These are phyloP conservation scores for Allium sativum DNA, from an alignment of 106 monocot genomes.

Conservation along the genomic window DNA sequence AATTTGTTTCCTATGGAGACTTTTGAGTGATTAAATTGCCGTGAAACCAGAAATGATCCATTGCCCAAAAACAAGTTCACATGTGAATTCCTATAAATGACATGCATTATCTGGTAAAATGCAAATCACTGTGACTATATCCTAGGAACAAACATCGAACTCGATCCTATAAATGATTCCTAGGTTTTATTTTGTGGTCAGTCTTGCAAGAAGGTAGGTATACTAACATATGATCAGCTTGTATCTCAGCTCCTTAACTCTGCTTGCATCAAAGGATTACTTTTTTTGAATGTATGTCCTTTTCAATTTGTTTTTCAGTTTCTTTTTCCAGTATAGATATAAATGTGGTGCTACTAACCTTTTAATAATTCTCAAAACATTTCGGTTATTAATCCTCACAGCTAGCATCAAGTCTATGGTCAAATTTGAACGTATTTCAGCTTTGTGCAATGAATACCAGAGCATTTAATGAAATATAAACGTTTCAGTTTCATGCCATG, in stretches of 20 bases:
- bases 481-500: too few relatives aligned
- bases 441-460: too few relatives aligned
- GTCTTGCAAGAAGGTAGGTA: constrained; percentile 15
- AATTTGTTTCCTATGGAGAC: too few relatives aligned
- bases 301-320: background rate
- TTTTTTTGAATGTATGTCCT: background rate
- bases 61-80: too few relatives aligned
- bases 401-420: too few relatives aligned
- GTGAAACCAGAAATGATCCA: too few relatives aligned
- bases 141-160: constrained; percentile 30
- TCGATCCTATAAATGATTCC: constrained; percentile 11
- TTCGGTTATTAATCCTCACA: too few relatives aligned
- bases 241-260: background rate
- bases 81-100: too few relatives aligned
- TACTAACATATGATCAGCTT: background rate
- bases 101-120: constrained; percentile 7
- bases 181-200: constrained; percentile 38
- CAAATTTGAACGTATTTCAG: too few relatives aligned
- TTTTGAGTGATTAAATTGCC: too few relatives aligned
- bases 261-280: background rate
- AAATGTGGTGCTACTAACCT: background rate
- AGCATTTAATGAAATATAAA: too few relatives aligned
- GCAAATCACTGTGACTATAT: constrained; percentile 70
- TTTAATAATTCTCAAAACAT: too few relatives aligned
- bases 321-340: background rate